Evolutionary conservation across 352 stramenopile genomes (phyloP).

Genomic region (Achlya hypogyna): DNA sequence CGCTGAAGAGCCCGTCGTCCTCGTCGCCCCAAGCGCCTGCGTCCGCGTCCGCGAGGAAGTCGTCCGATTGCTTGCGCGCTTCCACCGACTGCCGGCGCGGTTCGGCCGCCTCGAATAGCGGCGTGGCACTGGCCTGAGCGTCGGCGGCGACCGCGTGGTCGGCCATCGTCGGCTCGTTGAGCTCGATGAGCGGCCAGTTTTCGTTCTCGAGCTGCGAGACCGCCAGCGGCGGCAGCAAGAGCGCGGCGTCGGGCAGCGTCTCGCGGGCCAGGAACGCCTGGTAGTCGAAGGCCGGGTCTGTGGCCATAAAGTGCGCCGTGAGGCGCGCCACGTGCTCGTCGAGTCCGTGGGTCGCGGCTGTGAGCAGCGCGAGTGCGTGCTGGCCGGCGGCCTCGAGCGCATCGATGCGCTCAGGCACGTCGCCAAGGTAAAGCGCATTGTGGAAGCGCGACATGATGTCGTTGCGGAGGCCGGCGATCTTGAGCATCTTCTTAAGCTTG

Average conservation of each 20-base stretch:
- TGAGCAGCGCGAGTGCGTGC: conserved; percentile 93
- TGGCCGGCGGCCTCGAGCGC: conserved; percentile 95
- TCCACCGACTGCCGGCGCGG: conserved; percentile 19
- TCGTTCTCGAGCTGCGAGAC: conserved; percentile 88
- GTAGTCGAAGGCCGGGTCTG: conserved; percentile 67
- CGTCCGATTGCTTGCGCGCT: conserved; percentile 54
- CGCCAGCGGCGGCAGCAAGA: conserved; percentile 91
- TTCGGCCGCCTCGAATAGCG: not conserved
- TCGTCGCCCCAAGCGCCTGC: conserved; percentile 69
- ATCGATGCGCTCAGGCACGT: conserved; percentile 91
- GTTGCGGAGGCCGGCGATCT: conserved; percentile 96
- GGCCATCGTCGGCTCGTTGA: conserved; percentile 84
- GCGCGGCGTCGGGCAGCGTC: conserved; percentile 48
- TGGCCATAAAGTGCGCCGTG: conserved; percentile 85
- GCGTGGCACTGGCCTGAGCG: conserved; percentile 2
- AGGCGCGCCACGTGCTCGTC: conserved; percentile 92
- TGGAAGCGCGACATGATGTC: conserved; percentile 99
- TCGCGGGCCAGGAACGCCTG: conserved; percentile 58
- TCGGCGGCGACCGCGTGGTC: conserved; percentile 73
- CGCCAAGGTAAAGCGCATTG: conserved; percentile 96
- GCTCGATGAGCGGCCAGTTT: conserved; percentile 97
- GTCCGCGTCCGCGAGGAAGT: conserved; percentile 61
- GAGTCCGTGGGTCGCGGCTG: conserved; percentile 93
- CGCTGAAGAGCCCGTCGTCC: conserved; percentile 80
- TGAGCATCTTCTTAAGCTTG: conserved; percentile 99